A percentile compares a stretch with the other conserved stretches of the same genome.
phyloP scores from a whole-genome alignment of 164 flowering plant species.

The Annona cherimola region DNA sequence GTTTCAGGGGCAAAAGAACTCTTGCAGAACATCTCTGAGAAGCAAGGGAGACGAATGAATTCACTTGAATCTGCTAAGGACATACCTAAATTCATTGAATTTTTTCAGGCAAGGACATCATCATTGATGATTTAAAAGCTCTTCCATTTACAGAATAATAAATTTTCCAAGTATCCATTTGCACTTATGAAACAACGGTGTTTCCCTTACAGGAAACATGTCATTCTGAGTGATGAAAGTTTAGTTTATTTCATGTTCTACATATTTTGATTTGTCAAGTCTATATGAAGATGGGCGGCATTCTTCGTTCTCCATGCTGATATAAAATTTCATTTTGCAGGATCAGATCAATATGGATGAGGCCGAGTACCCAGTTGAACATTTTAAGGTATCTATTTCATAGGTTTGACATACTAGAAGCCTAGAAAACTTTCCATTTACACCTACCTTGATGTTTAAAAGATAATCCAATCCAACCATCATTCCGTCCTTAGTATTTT shows the following conservation, averaged over 20 bases:
- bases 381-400: conserved; percentile 63
- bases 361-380: conserved; percentile 69
- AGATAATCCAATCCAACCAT: too few relatives aligned
- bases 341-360: conserved; percentile 82
- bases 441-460: too few relatives aligned
- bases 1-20: conserved; percentile 83
- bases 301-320: background rate
- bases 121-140: background rate
- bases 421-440: background rate
- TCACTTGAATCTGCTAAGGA: conserved; percentile 78
- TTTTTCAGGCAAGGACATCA: conserved; percentile 57
- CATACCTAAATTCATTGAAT: conserved; percentile 64
- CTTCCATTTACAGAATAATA: background rate
- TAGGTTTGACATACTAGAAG: conserved; percentile 5
- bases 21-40: conserved; percentile 74
- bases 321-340: conserved; percentile 34
- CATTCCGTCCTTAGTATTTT: too few relatives aligned
- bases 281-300: background rate
- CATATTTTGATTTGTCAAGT: background rate
- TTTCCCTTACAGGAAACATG: background rate
- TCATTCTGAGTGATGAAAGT: background rate
- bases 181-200: background rate
- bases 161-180: background rate
- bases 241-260: background rate
- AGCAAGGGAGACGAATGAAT: conserved; percentile 81